phyloP scores from a whole-genome alignment of 164 flowering plant genomes.

The Liquidambar formosana region DNA sequence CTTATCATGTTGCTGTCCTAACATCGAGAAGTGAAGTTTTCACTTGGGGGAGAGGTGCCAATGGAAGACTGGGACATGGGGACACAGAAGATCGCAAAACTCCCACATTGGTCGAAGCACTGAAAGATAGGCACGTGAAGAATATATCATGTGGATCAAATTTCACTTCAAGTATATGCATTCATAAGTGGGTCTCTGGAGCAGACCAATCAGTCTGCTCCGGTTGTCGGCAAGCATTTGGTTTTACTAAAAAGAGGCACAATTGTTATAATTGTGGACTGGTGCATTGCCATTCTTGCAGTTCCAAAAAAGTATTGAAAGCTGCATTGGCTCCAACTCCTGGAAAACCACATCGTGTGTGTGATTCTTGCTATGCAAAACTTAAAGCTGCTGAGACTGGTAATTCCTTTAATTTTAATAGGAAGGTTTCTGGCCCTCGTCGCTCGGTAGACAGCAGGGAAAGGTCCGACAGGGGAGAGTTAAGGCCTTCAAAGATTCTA shows the following conservation, averaged over 20 bases:
- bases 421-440: constrained; percentile 33
- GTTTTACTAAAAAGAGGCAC: constrained; percentile 43
- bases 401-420: constrained; percentile 20
- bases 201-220: constrained; percentile 44
- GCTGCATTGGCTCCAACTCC: constrained; percentile 47
- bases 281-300: constrained; percentile 42
- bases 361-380: constrained; percentile 42
- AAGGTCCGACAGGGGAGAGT: constrained; percentile 43
- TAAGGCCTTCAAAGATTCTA: constrained; percentile 46
- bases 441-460: constrained; percentile 46
- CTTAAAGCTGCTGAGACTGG: constrained; percentile 48
- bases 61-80: constrained; percentile 45
- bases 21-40: constrained; percentile 38
- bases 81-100: constrained; percentile 33
- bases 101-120: constrained; percentile 37
- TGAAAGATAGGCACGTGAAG: constrained; percentile 36
- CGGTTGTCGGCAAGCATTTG: constrained; percentile 40
- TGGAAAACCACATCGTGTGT: constrained; percentile 44
- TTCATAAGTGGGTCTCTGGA: constrained; percentile 45
- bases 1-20: constrained; percentile 39
- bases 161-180: constrained; percentile 39
- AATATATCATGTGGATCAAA: constrained; percentile 40
- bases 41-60: constrained; percentile 42
- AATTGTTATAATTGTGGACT: constrained; percentile 47
- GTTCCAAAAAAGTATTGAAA: constrained; percentile 35